Percentiles rank a stretch among this genome's conserved stretches.
These are phyloP conservation scores for Chrysosporium queenslandicum DNA, from an alignment of 2,329 filamentous ascomycete genomes.

Conservation along the genomic window DNA sequence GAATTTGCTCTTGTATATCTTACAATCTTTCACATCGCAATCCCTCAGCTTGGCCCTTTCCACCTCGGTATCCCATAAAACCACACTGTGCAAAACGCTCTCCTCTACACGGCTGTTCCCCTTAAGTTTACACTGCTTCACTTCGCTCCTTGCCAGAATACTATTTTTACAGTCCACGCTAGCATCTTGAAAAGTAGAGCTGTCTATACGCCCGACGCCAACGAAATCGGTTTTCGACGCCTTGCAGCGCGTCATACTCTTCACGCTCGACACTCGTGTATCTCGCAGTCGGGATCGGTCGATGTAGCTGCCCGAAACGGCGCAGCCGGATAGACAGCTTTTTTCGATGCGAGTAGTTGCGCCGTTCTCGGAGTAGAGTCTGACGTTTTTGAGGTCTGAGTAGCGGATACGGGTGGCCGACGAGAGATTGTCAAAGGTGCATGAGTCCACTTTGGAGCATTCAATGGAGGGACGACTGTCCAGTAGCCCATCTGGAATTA, in stretches of 20 bases:
- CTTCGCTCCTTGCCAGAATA: not conserved
- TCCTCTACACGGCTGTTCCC: conserved; percentile 12
- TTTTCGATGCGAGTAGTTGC: conserved; percentile 3
- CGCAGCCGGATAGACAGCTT: not conserved
- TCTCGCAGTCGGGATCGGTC: conserved; percentile 9
- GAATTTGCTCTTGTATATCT: conserved; percentile 15
- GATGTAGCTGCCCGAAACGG: conserved; percentile 7
- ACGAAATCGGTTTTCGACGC: conserved; percentile 12
- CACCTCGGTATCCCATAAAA: conserved; percentile 13
- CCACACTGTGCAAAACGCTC: conserved; percentile 12
- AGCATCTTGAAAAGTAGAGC: conserved; percentile 12
- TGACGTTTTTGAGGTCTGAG: conserved; percentile 6
- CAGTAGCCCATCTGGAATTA: conserved; percentile 16
- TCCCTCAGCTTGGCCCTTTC: conserved; percentile 13
- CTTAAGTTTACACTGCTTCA: not conserved
- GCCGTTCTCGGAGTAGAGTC: conserved; percentile 1
- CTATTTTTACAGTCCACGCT: not conserved
- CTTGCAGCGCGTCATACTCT: conserved; percentile 6
- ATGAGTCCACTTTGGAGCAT: conserved; percentile 14
- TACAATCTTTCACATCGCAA: conserved; percentile 18
- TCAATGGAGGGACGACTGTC: conserved; percentile 16
- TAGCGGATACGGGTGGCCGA: conserved; percentile 14
- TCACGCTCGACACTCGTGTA: conserved; percentile 4
- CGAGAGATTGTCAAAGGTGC: conserved; percentile 15
- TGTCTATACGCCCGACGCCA: conserved; percentile 8